These are phyloP conservation scores for Pleurotus citrinopileatus DNA, from an alignment of 768 basidiomycete genomes.

Conservation along the genomic window DNA sequence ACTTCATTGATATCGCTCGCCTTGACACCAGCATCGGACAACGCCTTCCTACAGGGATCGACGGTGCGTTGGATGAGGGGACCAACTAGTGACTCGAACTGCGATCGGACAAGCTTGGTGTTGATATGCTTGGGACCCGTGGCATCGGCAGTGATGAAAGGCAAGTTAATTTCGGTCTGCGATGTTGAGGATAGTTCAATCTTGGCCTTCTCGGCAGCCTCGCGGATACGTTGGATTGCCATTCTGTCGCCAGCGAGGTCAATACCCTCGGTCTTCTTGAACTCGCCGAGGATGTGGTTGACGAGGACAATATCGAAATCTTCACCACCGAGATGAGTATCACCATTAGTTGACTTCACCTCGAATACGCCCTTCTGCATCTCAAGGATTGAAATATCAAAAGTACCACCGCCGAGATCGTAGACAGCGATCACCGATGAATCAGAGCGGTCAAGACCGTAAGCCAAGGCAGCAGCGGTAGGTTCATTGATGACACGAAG, in stretches of 20 bases:
- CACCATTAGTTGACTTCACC: constrained; percentile 99
- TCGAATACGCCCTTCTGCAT: constrained; percentile 99
- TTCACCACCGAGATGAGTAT: constrained; percentile 95
- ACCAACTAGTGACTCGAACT: constrained; percentile 85
- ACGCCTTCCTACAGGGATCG: constrained; percentile 96
- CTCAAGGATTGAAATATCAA: constrained; percentile 99
- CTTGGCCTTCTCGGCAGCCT: constrained; percentile 99
- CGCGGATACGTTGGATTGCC: constrained; percentile 98
- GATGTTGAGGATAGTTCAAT: constrained; percentile 93
- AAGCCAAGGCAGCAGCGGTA: constrained; percentile 96
- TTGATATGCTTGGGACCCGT: constrained; percentile 98
- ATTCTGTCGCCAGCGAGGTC: constrained; percentile 85
- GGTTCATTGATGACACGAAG: constrained; percentile 99
- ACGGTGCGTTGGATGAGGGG: constrained; percentile 85
- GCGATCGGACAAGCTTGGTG: constrained; percentile 79
- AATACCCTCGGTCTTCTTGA: constrained; percentile 90
- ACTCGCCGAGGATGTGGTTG: constrained; percentile 81
- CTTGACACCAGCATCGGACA: constrained; percentile 92
- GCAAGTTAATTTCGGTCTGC: constrained; percentile 96
- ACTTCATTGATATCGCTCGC: constrained; percentile 92
- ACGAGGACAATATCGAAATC: constrained; percentile 94
- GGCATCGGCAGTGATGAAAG: constrained; percentile 97
- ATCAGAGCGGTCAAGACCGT: constrained; percentile 88
- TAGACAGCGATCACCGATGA: constrained; percentile 94
- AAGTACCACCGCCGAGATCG: constrained; percentile 97